phyloP scores from a whole-genome alignment of 257 asterid species.

The Solanum sparsipilum region DNA sequence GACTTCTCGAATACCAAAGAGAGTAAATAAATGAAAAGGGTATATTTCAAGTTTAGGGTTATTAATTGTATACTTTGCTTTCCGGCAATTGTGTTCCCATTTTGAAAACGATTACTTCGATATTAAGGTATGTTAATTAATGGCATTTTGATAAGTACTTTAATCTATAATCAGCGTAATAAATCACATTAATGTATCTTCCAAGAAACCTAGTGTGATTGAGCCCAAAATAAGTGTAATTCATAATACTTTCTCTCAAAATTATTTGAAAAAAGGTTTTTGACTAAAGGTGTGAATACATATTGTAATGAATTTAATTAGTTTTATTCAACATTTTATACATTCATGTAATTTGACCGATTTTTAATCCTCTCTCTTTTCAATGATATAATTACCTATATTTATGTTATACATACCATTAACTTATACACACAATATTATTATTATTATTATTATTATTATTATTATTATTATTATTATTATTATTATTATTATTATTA shows the following conservation, averaged over 20 bases:
- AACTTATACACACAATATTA: background rate
- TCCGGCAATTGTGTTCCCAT: background rate
- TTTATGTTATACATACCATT: background rate
- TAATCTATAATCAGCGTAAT: background rate
- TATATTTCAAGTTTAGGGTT: background rate
- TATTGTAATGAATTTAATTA: background rate
- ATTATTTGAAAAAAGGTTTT: background rate
- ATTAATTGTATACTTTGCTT: constrained; percentile 2
- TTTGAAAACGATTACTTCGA: background rate
- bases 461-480: too few relatives aligned
- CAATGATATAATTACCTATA: background rate
- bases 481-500: too few relatives aligned
- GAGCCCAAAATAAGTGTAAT: background rate
- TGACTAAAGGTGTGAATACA: background rate
- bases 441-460: too few relatives aligned
- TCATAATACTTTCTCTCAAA: background rate
- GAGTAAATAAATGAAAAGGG: background rate
- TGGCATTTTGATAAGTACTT: background rate
- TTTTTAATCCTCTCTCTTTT: background rate
- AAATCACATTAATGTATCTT: background rate
- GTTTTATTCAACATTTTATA: background rate
- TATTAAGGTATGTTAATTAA: background rate
- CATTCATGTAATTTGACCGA: background rate
- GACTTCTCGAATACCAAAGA: background rate
- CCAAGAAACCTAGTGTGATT: background rate